Base-by-base conservation (phyloP, 2,329 filamentous ascomycete species). In the Parafenestella ontariensis region DNA sequence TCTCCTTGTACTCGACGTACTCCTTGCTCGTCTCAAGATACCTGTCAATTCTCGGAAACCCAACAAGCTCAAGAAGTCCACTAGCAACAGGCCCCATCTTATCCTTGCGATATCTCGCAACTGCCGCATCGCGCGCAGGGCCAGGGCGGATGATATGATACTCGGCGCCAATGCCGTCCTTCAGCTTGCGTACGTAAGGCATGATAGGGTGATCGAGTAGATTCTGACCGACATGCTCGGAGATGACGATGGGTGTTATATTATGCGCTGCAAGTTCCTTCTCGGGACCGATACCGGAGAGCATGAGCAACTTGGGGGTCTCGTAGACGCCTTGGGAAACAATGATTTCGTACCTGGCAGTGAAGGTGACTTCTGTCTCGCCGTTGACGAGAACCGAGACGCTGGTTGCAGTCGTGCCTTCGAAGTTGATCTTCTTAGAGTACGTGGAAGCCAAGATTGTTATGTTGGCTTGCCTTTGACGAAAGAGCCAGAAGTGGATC, bases 151-250 rank as follows among this genome's bases (percentile, higher is more conserved):
- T 49, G 69, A 61, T 52, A 82, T 77, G 3, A 77, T 77, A 15
- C 80, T 82, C 79, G 13, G 85, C 76, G 9, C 83, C 83, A 31
- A 81, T 79, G 2, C 82, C 80, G 0, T 75, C 71, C 62, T 82
- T 82, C 20, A 75, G 70, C 4, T 78, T 78, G 26, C 75, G 67
- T 6, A 55, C 46, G 48, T 58, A 61, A 3, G 59, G 65, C 49
- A 68, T 64, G 28, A 59, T 57, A 1, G 71, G 60, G 17, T 72
- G 85, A 65, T 89, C 87, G 36, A 86, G 79, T 5, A 89, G 76
- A 71, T 88, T 86, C 56, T 81, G 81, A 3, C 87, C 87, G 2
- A 89, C 85, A 39, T 87, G 83, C 1, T 82, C 81, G 0, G 85
- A 82, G 56, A 87, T 77, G 3, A 86, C 61, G 0, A 82, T 72